Evolutionary conservation across 768 basidiomycete genomes (phyloP), one percentile per base, ranked within the genome.

Genomic region (Gymnopilus dilepis): DNA sequence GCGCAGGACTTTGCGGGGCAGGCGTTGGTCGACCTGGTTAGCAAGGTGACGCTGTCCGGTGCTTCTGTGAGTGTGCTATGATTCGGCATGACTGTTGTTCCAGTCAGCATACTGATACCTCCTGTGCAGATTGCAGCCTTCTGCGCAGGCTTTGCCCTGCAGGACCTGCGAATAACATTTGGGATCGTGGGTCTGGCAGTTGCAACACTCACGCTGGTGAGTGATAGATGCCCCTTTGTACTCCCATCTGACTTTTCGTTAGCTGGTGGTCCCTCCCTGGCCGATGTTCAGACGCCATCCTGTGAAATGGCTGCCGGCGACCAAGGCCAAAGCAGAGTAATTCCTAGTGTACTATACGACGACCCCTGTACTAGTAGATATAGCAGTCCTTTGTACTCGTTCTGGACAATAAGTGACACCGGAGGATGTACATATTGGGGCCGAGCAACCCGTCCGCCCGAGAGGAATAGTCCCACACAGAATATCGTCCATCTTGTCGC

Each of bases 221-320:
- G 47, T 31, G 80, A 74, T 13, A 40, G 24, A 50, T 17, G 42
- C 21, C 22, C 28, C 13, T 15, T 34, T 26, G 59, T 31, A 13
- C 40, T 15, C 41, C 47, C 19, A 45, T 56, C 43, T 41, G 17
- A 40, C 56, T 63, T 24, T 45, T 31, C 42, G 51, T 34, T 63
- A 92, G 91, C 72, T 80, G 48, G 77, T 86, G 12, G 61, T 92
- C 4, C 91, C 91, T 0, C 86, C 87, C 8, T 93, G 91, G 91
- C 82, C 86, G 0, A 75, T 83, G 73, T 90, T 79, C 74, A 89
- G 86, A 64, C 72, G 72, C 13, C 81, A 90, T 68, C 84, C 87
- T 15, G 84, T 89, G 37, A 77, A 80, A 63, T 90, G 88, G 89
- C 73, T 89, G 17, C 78, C 85, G 3, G 68, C 63, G 58, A 50